phyloP scores from a whole-genome alignment of 352 stramenopile species.

The Globisporangium emineosum region DNA sequence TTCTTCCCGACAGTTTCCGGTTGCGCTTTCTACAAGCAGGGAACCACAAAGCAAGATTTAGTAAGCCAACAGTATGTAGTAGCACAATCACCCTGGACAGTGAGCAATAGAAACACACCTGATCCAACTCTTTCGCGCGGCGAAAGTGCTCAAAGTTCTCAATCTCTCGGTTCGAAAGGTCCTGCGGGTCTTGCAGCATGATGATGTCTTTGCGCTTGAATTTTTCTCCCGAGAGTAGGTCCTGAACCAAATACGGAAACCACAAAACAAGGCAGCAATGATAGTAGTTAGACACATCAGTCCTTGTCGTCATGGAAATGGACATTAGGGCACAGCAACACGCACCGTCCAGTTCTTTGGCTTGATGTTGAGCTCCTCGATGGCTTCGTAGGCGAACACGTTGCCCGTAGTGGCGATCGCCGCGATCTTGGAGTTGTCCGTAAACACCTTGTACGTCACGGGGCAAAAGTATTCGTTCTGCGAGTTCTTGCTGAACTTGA shows the following conservation, averaged over 20 bases:
- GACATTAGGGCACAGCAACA: no score
- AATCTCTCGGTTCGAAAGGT: conserved; percentile 92
- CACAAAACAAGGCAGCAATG: conserved; percentile 10
- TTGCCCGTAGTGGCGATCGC: conserved; percentile 87
- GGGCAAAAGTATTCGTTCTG: conserved; percentile 86
- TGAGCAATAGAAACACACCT: conserved; percentile 18
- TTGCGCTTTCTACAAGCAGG: conserved; percentile 12
- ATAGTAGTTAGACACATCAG: not conserved
- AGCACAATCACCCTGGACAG: not conserved
- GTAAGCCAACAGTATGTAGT: not conserved
- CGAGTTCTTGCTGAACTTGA: conserved; percentile 83
- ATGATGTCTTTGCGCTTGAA: conserved; percentile 94
- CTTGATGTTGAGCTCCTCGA: conserved; percentile 99
- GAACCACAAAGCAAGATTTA: not conserved
- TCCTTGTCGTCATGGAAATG: no score
- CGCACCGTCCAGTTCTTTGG: conserved; percentile 93
- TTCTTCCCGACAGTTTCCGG: conserved; percentile 32
- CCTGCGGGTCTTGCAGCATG: conserved; percentile 93
- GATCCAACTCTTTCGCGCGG: conserved; percentile 45
- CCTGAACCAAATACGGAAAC: conserved; percentile 28
- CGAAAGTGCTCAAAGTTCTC: conserved; percentile 97
- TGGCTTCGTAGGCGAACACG: conserved; percentile 96
- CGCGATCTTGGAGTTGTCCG: conserved; percentile 86
- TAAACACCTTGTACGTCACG: conserved; percentile 96
- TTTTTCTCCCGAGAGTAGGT: conserved; percentile 91